A percentile compares a stretch with the other conserved stretches of the same genome.
Conservation (phyloP, 768 basidiomycete genomes). For the Termitomyces sp. region DNA sequence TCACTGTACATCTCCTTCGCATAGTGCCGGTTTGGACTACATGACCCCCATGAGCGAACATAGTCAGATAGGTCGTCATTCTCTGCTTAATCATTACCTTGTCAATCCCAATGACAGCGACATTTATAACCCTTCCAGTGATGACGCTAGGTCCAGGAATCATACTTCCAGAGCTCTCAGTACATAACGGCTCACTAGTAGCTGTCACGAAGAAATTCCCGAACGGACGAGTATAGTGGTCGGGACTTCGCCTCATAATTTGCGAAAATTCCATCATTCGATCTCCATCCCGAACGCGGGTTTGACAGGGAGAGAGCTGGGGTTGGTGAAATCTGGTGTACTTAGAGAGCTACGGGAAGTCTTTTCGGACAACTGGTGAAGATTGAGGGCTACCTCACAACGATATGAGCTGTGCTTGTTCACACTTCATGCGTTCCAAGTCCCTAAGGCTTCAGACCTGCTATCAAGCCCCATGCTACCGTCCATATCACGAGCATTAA, state of each 20-base stretch:
- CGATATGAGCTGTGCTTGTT: background rate
- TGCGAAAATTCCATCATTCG: conserved; percentile 2
- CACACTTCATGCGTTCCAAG: background rate
- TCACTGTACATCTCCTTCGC: conserved; percentile 5
- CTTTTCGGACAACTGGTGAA: conserved; percentile 3
- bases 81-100: conserved; percentile 4
- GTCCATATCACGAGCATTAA: background rate
- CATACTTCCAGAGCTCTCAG: conserved; percentile 7
- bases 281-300: background rate
- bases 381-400: conserved; percentile 1
- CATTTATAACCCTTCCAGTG: conserved; percentile 5
- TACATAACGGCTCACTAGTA: background rate
- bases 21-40: conserved; percentile 1
- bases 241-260: background rate
- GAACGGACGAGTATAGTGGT: background rate
- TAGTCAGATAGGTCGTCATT: conserved; percentile 3
- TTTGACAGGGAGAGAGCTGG: background rate
- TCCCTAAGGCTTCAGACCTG: background rate
- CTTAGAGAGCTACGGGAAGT: background rate
- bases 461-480: background rate
- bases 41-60: conserved; percentile 6
- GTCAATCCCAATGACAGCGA: conserved; percentile 7
- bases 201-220: background rate
- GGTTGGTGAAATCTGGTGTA: background rate
- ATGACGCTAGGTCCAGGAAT: conserved; percentile 2